phyloP scores from a whole-genome alignment of 306 rosid species.

The Prinsepia uniflora region DNA sequence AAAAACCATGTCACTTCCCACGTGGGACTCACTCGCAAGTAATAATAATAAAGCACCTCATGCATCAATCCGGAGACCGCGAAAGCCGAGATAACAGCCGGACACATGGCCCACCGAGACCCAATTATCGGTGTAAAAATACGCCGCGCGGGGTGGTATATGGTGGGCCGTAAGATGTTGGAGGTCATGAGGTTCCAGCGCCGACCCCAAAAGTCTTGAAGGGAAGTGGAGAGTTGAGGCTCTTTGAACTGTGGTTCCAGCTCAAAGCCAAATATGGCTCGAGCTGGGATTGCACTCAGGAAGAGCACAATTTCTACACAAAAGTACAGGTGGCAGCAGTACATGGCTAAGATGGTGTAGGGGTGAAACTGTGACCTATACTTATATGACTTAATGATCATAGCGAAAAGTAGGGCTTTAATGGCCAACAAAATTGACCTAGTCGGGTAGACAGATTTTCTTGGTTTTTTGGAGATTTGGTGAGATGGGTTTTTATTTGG shows the following conservation, averaged over 20 bases:
- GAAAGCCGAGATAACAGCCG: constrained; percentile 40
- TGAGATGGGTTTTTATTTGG: background rate
- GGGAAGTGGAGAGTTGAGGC: constrained; percentile 57
- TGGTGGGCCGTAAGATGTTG: constrained; percentile 41
- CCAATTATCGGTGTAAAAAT: background rate
- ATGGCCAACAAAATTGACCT: constrained; percentile 7
- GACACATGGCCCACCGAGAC: background rate
- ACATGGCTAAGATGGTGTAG: constrained; percentile 25
- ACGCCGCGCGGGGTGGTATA: constrained; percentile 35
- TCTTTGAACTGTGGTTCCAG: constrained; percentile 63
- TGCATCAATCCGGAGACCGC: constrained; percentile 63
- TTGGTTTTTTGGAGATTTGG: background rate
- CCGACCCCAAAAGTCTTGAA: constrained; percentile 84
- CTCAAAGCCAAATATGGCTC: constrained; percentile 35
- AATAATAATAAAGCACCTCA: constrained; percentile 55
- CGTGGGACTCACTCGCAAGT: constrained; percentile 57
- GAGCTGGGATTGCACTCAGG: constrained; percentile 33
- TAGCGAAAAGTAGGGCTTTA: constrained; percentile 34
- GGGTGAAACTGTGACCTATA: constrained; percentile 39
- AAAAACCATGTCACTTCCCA: constrained; percentile 82
- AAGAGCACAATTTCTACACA: constrained; percentile 43
- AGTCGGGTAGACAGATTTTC: background rate
- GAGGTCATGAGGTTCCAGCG: constrained; percentile 84
- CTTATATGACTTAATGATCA: constrained; percentile 27
- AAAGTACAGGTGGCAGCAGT: constrained; percentile 52